A percentile compares a stretch with the other conserved stretches of the same genome.
phyloP scores from a whole-genome alignment of 2,329 filamentous ascomycete genomes.

The Stagonosporopsis rhizophila region DNA sequence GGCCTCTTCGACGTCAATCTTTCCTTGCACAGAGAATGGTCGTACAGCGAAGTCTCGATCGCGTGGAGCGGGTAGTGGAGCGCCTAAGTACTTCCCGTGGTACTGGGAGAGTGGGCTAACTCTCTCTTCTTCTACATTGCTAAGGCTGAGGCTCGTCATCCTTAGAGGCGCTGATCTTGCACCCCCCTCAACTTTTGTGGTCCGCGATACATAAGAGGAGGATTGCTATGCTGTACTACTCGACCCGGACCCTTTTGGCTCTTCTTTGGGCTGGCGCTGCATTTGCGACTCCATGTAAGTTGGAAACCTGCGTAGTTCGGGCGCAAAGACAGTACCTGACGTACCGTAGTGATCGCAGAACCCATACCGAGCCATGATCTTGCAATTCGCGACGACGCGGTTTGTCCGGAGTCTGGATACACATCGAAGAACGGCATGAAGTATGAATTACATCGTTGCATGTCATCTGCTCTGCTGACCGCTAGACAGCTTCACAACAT shows the following conservation, averaged over 20 bases:
- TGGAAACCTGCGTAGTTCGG: not conserved
- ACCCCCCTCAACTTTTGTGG: not conserved
- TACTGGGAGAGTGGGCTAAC: not conserved
- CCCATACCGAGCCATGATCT: slow-evolving; percentile 22
- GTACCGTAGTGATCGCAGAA: slow-evolving; percentile 26
- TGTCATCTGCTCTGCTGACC: not conserved
- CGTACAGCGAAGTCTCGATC: not conserved
- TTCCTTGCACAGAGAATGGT: not conserved
- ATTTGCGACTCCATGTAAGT: slow-evolving; percentile 36
- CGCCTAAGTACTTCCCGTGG: slow-evolving; percentile 6
- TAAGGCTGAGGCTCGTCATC: not conserved
- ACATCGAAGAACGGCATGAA: slow-evolving; percentile 39
- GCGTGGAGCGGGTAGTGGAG: not conserved
- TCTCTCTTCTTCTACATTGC: not conserved
- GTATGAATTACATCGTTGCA: not conserved
- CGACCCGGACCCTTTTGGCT: slow-evolving; percentile 24
- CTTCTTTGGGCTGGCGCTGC: slow-evolving; percentile 31
- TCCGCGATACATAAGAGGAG: not conserved
- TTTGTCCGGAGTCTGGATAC: slow-evolving; percentile 30
- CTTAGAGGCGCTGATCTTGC: not conserved
- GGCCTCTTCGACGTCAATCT: slow-evolving; percentile 1
- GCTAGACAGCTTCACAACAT: slow-evolving; percentile 31
- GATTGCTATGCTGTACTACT: not conserved
- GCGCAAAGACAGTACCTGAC: slow-evolving; percentile 12
- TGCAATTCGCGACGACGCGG: slow-evolving; percentile 21